These are phyloP conservation scores for Pythium pectinolyticum DNA, from an alignment of 352 stramenopile genomes.

Conservation along the genomic window DNA sequence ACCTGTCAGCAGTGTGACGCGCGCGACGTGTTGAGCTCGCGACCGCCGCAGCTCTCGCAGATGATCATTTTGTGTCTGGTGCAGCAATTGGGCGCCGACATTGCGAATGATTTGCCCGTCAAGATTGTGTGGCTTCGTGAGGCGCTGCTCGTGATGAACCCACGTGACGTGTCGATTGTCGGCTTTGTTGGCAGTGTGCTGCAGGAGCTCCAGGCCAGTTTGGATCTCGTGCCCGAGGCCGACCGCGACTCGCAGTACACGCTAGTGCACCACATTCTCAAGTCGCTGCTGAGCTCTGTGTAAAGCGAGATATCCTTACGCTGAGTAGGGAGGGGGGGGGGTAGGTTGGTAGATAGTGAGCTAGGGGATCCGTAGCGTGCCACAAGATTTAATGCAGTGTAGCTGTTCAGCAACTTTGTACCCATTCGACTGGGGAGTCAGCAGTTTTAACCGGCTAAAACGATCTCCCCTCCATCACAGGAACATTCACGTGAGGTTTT, in stretches of 20 bases:
- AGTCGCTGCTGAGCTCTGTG: constrained; percentile 79
- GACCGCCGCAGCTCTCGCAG: constrained; percentile 76
- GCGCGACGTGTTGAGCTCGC: constrained; percentile 55
- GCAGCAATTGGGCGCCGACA: constrained; percentile 75
- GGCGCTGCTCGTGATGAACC: constrained; percentile 82
- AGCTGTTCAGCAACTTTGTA: neutral
- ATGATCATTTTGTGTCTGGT: constrained; percentile 86
- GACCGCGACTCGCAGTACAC: constrained; percentile 81
- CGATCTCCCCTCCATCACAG: constrained; percentile 21
- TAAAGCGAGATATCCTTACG: too few species aligned
- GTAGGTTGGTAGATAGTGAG: constrained; percentile 12
- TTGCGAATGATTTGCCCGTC: constrained; percentile 61
- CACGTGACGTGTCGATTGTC: constrained; percentile 64
- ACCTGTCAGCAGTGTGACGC: constrained; percentile 72
- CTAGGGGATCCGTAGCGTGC: neutral
- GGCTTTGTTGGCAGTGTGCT: constrained; percentile 79
- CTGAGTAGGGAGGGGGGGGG: too few species aligned
- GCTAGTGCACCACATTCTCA: constrained; percentile 83
- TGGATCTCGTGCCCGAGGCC: constrained; percentile 59
- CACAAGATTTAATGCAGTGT: neutral
- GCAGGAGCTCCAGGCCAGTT: constrained; percentile 64
- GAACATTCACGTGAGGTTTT: constrained; percentile 24
- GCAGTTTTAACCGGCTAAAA: constrained; percentile 21
- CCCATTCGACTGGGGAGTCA: neutral
- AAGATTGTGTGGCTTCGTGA: constrained; percentile 81